Conservation (phyloP, 2,329 filamentous ascomycete genomes). For the Colletotrichum orchidophilum region DNA sequence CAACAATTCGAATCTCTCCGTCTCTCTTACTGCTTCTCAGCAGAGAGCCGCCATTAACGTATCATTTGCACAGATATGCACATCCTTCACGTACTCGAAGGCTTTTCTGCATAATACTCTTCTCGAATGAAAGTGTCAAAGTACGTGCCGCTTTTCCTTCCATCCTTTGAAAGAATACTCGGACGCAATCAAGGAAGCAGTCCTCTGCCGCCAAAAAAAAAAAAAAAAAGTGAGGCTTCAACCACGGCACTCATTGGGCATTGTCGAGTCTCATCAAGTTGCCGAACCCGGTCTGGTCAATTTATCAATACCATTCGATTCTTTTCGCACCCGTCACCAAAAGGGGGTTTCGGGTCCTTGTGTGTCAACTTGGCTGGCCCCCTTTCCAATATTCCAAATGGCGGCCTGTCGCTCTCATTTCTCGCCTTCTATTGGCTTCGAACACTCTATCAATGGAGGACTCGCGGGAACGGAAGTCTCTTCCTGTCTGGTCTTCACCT, state of each 20-base stretch:
- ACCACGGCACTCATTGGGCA: constrained; percentile 25
- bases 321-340: background rate
- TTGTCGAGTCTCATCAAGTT: constrained; percentile 23
- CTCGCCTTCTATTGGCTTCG: constrained; percentile 18
- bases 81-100: background rate
- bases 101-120: constrained; percentile 7
- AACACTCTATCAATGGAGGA: constrained; percentile 1
- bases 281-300: constrained; percentile 17
- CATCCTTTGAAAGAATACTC: constrained; percentile 8
- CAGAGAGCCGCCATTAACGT: background rate
- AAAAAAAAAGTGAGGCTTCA: constrained; percentile 30
- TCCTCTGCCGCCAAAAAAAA: background rate
- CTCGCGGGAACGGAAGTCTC: constrained; percentile 24
- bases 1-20: background rate
- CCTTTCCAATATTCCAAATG: constrained; percentile 28
- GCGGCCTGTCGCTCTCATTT: constrained; percentile 10
- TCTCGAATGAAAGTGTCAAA: constrained; percentile 6
- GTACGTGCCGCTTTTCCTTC: background rate
- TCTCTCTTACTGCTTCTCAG: background rate
- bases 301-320: background rate
- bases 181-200: background rate
- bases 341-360: constrained; percentile 11
- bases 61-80: background rate
- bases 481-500: constrained; percentile 27
- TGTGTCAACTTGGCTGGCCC: constrained; percentile 14